Base-by-base conservation (phyloP, 805 yeast species). In the Saturnispora hagleri region DNA sequence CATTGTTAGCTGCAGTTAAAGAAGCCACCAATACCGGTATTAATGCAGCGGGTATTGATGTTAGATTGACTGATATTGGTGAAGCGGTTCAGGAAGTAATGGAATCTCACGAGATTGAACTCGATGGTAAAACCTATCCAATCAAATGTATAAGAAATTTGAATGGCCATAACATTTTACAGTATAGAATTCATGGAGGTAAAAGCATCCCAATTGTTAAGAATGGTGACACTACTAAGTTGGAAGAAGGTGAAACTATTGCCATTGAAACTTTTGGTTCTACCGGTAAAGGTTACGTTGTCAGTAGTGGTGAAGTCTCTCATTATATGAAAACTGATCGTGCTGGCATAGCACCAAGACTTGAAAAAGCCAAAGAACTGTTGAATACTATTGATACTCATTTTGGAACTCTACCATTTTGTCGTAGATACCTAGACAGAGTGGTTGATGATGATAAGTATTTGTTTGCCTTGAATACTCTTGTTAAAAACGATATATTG, bases 241-340 rank as follows among this genome's bases (percentile, higher is more conserved):
- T 93, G 97, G 99, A 93, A 68, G 99, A 93, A 73, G 97, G 97
- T 57, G 99, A 93, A 69, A 84, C 89, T 2, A 91, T 88, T 74
- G 99, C 99, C 55, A 91, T 93, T 63, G 99, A 93, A 71, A 93
- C 99, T 3, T 93, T 93, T 64, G 99, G 99, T 12, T 80, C 96
- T 43, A 93, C 99, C 1, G 99, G 99, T 55, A 79, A 85, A 53
- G 99, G 98, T 36, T 84, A 83, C 60, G 98, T 93, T 35, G 72
- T 83, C 46, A 72, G 81, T 7, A 84, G 81, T 55, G 99, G 99
- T 45, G 99, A 93, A 69, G 85, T 91, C 61, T 89, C 97, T 13
- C 99, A 93, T 70, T 93, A 93, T 64, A 89, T 95, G 33, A 74
- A 79, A 62, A 79, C 73, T 60, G 83, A 75, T 42, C 73, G 73